Evolutionary conservation across 2,329 filamentous ascomycete genomes (phyloP), one percentile per base, ranked within the genome.

Genomic region (Calonectria naviculata): DNA sequence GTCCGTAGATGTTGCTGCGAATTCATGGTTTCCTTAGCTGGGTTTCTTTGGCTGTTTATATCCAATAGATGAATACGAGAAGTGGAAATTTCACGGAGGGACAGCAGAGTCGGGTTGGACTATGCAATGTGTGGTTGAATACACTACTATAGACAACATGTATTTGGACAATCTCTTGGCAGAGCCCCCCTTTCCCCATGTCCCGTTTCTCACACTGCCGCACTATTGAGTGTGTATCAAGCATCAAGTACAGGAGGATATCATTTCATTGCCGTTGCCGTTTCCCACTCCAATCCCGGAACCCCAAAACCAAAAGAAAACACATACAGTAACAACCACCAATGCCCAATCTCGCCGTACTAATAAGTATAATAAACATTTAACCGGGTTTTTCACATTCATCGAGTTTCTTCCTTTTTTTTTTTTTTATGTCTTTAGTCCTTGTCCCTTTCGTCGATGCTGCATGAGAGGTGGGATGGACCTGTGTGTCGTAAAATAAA

Each of bases 381-480:
- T 38, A 24, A 38, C 24, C 24, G 17, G 58, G 21, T 31, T 12
- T 46, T 46, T 10, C 63, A 36, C 36, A 38, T 26, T 17, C 65
- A 56, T 67, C 21, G 74, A 28, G 63, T 64, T 67, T 52, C 47
- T 46, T n/a, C 21, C 52, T 71, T 56, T 69, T 68, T 68, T 41
- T 72, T 67, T 71, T 70, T 62, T 71, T 63, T 54, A 44, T 72
- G 49, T 72, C 73, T 36, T 54, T 56, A 49, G 49, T 41, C 64
- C 70, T 49, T 73, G 66, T 65, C 73, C 73, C 62, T 71, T 78
- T 76, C 77, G 77, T 77, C 74, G 70, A 62, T 78, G 73, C 75
- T 68, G n/a, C n/a, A 77, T 78, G 73, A 75, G 66, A 68, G 63
- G 67, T 67, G 71, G 42, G 69, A 76, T 64, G 76, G 71, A 76